Evolutionary conservation across 83 land plant genomes (phyloP).

Genomic region (Picea abies): DNA sequence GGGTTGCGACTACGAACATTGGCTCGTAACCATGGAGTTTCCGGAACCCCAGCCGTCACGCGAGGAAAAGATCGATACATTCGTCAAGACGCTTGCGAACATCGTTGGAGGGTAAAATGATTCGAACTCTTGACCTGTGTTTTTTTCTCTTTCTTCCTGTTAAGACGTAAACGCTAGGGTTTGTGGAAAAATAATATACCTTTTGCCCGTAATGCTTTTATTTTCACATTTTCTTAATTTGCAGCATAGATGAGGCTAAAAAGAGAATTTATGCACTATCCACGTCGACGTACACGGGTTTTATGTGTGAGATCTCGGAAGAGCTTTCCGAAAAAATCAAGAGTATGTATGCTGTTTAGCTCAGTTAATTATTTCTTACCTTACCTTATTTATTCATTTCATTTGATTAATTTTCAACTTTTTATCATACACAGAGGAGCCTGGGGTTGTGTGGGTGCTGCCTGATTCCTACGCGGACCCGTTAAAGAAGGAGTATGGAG

Average conservation of each 20-base stretch:
- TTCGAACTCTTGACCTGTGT: no score
- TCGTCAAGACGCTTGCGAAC: slow-evolving; percentile 31
- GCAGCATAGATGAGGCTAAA: slow-evolving; percentile 7
- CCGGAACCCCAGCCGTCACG: slow-evolving; percentile 42
- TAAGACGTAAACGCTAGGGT: no score
- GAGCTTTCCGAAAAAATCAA: slow-evolving; percentile 12
- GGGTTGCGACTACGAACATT: slow-evolving; percentile 60
- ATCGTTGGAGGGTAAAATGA: not conserved
- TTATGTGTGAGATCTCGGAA: slow-evolving; percentile 11
- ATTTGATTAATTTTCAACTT: not conserved
- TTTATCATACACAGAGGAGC: not conserved
- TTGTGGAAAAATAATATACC: no score
- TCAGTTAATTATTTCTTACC: not conserved
- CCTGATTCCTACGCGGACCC: slow-evolving; percentile 11
- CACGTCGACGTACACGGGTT: slow-evolving; percentile 4
- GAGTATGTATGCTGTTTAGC: not conserved
- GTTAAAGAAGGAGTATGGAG: not conserved
- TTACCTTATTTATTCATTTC: not conserved
- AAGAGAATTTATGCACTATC: slow-evolving; percentile 3
- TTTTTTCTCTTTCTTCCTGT: no score
- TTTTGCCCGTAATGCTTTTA: no score
- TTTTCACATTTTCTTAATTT: not conserved
- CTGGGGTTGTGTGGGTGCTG: slow-evolving; percentile 10
- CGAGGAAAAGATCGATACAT: slow-evolving; percentile 57
- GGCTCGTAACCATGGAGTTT: slow-evolving; percentile 59